Conservation (phyloP, 1,284 basidiomycete genomes). For the Cutaneotrichosporon curvatum region DNA sequence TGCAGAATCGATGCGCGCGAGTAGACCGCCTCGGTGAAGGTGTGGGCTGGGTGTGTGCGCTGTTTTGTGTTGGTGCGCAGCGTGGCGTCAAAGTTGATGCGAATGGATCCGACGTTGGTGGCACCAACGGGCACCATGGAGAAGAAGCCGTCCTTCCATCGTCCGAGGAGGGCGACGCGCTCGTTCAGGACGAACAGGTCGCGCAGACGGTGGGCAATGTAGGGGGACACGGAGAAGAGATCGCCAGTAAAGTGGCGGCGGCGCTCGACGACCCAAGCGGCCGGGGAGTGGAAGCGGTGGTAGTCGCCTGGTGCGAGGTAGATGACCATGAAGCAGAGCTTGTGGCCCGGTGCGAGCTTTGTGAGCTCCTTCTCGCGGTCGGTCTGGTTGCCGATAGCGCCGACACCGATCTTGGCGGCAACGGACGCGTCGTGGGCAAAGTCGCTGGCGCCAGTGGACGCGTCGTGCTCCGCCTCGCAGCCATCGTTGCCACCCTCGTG, state of each 20-base stretch:
- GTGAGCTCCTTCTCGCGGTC: constrained; percentile 47
- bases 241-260: constrained; percentile 94
- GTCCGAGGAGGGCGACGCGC: constrained; percentile 88
- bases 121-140: constrained; percentile 96
- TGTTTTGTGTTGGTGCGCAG: constrained; percentile 74
- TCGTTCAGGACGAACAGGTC: constrained; percentile 97
- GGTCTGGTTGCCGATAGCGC: constrained; percentile 52
- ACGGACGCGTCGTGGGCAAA: constrained; percentile 59
- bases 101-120: constrained; percentile 95
- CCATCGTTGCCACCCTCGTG: constrained; percentile 9
- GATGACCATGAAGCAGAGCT: constrained; percentile 86
- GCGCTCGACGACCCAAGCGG: constrained; percentile 95
- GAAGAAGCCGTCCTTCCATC: constrained; percentile 95
- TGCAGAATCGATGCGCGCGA: constrained; percentile 71
- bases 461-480: constrained; percentile 28
- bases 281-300: constrained; percentile 93
- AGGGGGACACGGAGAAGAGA: constrained; percentile 93
- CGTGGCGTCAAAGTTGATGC: constrained; percentile 89
- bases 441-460: constrained; percentile 38
- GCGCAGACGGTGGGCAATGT: constrained; percentile 82
- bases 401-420: constrained; percentile 34
- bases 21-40: constrained; percentile 88
- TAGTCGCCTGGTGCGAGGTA: constrained; percentile 99
- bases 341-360: constrained; percentile 55
- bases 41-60: constrained; percentile 68